phyloP scores from a whole-genome alignment of 805 yeast species.

The Lipomyces kockii region DNA sequence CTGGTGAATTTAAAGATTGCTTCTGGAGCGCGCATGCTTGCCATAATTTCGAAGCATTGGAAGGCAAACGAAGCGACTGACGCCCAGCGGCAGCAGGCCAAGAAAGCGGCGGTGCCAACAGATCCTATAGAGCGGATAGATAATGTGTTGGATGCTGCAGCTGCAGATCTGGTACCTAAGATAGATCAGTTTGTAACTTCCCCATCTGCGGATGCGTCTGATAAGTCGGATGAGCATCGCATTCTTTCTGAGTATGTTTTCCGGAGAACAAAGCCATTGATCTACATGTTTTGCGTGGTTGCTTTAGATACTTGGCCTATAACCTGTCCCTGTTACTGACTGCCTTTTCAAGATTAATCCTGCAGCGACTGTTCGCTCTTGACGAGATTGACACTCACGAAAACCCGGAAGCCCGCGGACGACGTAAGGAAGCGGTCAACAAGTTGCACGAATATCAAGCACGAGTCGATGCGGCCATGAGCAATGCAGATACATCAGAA shows the following conservation, averaged over 20 bases:
- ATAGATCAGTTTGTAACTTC: conserved; percentile 23
- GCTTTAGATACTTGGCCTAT: neutral
- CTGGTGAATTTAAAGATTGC: conserved; percentile 19
- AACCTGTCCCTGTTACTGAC: neutral
- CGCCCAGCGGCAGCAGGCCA: conserved; percentile 6
- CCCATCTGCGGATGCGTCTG: conserved; percentile 20
- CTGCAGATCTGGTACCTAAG: conserved; percentile 30
- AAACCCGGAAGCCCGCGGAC: conserved; percentile 38
- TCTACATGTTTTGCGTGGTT: neutral
- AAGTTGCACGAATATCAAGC: conserved; percentile 38
- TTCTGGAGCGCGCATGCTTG: conserved; percentile 30
- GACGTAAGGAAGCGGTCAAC: conserved; percentile 40
- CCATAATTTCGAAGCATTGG: conserved; percentile 17
- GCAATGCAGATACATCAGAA: neutral
- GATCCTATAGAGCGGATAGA: conserved; percentile 33
- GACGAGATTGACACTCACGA: conserved; percentile 40
- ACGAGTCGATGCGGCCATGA: conserved; percentile 35
- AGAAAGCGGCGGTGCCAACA: conserved; percentile 17
- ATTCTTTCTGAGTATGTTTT: conserved; percentile 30
- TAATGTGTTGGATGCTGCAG: conserved; percentile 19
- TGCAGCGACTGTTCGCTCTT: conserved; percentile 37
- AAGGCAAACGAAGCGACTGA: neutral
- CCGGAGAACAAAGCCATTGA: neutral
- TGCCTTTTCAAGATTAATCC: conserved; percentile 23
- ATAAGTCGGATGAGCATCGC: conserved; percentile 22